phyloP scores from a whole-genome alignment of 2,329 filamentous ascomycete genomes.

The Curvularia lunata region DNA sequence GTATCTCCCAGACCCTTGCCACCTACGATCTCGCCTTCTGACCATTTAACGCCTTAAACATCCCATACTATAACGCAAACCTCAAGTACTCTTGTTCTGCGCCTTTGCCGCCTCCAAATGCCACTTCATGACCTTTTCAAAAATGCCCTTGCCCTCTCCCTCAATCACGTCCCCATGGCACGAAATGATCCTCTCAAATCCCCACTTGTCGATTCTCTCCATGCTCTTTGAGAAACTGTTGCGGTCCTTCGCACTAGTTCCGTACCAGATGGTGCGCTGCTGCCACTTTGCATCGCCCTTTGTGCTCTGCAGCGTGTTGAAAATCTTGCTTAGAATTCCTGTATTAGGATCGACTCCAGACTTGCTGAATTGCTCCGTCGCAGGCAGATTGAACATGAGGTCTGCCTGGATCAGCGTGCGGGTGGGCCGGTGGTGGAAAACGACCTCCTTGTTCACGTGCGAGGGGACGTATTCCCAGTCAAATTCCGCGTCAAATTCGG shows the following conservation, averaged over 20 bases:
- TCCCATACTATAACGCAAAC: neutral
- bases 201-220: slow-evolving; percentile 74
- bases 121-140: slow-evolving; percentile 82
- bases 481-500: slow-evolving; percentile 87
- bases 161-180: slow-evolving; percentile 94
- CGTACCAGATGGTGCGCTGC: slow-evolving; percentile 84
- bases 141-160: slow-evolving; percentile 73
- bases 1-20: slow-evolving; percentile 2
- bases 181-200: slow-evolving; percentile 83
- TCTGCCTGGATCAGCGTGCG: slow-evolving; percentile 86
- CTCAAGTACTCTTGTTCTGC: slow-evolving; percentile 6
- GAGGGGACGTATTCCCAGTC: slow-evolving; percentile 80
- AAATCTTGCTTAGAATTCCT: slow-evolving; percentile 66
- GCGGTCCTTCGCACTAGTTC: slow-evolving; percentile 66
- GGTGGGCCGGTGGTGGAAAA: slow-evolving; percentile 82
- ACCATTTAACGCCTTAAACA: neutral
- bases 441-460: slow-evolving; percentile 84
- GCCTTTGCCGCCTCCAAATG: slow-evolving; percentile 62
- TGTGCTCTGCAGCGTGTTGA: slow-evolving; percentile 65
- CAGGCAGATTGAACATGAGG: slow-evolving; percentile 88
- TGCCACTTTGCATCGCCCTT: slow-evolving; percentile 67
- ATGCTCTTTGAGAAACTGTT: slow-evolving; percentile 73
- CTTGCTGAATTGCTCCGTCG: slow-evolving; percentile 76
- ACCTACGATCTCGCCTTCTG: neutral
- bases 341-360: slow-evolving; percentile 60